Conservation (phyloP, 108 stramenopile genomes). For the Thalassiosira profunda region DNA sequence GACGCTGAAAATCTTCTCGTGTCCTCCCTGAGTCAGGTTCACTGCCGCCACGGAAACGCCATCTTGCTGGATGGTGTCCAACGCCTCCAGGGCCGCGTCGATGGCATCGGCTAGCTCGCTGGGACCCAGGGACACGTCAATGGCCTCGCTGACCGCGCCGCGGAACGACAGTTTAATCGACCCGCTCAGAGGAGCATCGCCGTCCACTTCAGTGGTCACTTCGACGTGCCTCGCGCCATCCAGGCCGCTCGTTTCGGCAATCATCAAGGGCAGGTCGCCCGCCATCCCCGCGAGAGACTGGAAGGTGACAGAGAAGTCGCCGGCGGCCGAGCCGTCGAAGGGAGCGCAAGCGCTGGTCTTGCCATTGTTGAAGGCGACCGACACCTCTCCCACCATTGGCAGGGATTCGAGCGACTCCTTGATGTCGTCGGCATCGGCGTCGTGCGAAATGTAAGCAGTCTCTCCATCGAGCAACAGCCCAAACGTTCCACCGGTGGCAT, state of each 20-base stretch:
- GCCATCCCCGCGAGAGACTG: constrained; percentile 41
- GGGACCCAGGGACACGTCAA: constrained; percentile 32
- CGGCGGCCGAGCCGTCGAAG: constrained; percentile 30
- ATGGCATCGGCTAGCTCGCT: constrained; percentile 40
- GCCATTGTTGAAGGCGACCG: constrained; percentile 37
- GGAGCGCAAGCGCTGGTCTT: constrained; percentile 38
- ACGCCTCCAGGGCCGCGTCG: constrained; percentile 52
- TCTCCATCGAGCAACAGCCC: constrained; percentile 62
- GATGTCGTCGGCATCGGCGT: constrained; percentile 52
- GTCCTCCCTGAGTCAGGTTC: constrained; percentile 23
- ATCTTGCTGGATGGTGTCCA: constrained; percentile 65
- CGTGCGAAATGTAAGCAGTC: constrained; percentile 56
- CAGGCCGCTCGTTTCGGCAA: constrained; percentile 55
- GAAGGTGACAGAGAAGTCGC: constrained; percentile 63
- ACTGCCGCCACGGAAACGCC: constrained; percentile 58
- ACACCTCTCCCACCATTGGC: constrained; percentile 48
- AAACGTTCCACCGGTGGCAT: constrained; percentile 83
- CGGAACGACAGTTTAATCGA: constrained; percentile 73
- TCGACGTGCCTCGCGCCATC: constrained; percentile 58
- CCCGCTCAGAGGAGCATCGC: constrained; percentile 64
- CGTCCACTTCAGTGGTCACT: constrained; percentile 50
- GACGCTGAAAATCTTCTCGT: constrained; percentile 60
- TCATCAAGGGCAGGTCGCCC: constrained; percentile 68
- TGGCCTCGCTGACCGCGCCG: constrained; percentile 54
- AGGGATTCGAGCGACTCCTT: constrained; percentile 67